Evolutionary conservation across 2,329 filamentous ascomycete species (phyloP).

Genomic region (Rachicladosporium sp.): DNA sequence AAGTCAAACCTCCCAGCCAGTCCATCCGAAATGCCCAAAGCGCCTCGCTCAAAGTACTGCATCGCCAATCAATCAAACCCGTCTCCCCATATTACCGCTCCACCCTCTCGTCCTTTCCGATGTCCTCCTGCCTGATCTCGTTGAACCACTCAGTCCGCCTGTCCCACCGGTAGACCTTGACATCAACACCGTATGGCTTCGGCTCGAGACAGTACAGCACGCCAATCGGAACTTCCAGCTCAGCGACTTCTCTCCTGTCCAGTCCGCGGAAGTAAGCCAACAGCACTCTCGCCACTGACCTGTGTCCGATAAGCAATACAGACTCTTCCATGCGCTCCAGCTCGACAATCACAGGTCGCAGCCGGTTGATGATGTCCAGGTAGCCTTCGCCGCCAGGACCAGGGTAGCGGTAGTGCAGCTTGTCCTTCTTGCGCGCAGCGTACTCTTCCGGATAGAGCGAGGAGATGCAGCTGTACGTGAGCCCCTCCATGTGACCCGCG

Average conservation of each 20-base stretch:
- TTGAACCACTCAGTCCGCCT: conserved; percentile 68
- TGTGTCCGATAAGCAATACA: conserved; percentile 81
- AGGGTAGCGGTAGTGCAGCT: conserved; percentile 92
- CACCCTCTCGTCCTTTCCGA: too few species aligned
- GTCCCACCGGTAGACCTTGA: conserved; percentile 90
- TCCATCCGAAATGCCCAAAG: too few species aligned
- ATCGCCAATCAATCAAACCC: too few species aligned
- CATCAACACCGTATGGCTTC: conserved; percentile 94
- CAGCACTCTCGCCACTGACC: conserved; percentile 80
- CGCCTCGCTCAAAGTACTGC: too few species aligned
- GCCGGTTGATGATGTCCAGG: conserved; percentile 88
- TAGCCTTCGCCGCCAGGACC: conserved; percentile 94
- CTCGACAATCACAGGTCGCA: conserved; percentile 91
- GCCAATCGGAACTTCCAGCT: conserved; percentile 84
- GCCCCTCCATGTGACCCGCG: conserved; percentile 80
- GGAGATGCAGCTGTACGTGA: conserved; percentile 87
- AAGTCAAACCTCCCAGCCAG: too few species aligned
- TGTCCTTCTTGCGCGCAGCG: conserved; percentile 64
- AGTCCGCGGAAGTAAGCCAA: conserved; percentile 95
- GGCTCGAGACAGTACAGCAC: conserved; percentile 93
- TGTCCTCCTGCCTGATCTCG: conserved; percentile 37
- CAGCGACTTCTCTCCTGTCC: conserved; percentile 79
- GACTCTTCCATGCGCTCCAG: conserved; percentile 96
- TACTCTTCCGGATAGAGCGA: conserved; percentile 72
- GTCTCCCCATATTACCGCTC: too few species aligned